A percentile compares a stretch with the other conserved stretches of the same genome.
phyloP scores from a whole-genome alignment of 2,329 filamentous ascomycete genomes.

The Cladorrhinum sp. region DNA sequence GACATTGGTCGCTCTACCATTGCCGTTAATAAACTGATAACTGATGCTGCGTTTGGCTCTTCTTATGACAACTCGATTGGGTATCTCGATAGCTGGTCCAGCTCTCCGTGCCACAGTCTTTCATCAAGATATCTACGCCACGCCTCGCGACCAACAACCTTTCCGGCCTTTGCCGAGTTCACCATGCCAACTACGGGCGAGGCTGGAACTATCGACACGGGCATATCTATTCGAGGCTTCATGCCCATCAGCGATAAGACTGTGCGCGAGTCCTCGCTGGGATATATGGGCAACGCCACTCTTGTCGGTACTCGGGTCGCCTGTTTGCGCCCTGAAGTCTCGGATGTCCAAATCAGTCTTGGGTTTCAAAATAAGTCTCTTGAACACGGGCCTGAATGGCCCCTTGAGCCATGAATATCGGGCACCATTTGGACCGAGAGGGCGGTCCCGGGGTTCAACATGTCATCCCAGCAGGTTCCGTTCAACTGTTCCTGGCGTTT shows the following conservation, averaged over 20 bases:
- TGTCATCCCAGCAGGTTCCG: no score
- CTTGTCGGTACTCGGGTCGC: not conserved
- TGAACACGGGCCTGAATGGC: not conserved
- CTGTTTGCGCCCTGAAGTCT: not conserved
- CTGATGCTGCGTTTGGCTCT: not conserved
- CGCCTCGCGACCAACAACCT: not conserved
- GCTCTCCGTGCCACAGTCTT: not conserved
- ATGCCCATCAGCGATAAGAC: not conserved
- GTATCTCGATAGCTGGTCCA: no score
- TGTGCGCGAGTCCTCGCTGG: not conserved
- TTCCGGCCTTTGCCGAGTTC: conserved; percentile 2
- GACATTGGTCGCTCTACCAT: not conserved
- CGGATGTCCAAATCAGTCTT: not conserved
- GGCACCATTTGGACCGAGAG: no score
- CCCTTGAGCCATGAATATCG: not conserved
- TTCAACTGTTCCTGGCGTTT: no score
- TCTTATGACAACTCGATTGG: not conserved
- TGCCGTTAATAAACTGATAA: not conserved
- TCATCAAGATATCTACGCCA: not conserved
- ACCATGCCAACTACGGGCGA: not conserved
- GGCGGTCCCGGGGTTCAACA: no score
- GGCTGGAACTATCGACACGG: not conserved
- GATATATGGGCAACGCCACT: not conserved
- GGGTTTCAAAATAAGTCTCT: no score
- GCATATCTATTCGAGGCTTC: not conserved